phyloP scores from a whole-genome alignment of 352 stramenopile genomes.

The Globisporangium takayamanum region DNA sequence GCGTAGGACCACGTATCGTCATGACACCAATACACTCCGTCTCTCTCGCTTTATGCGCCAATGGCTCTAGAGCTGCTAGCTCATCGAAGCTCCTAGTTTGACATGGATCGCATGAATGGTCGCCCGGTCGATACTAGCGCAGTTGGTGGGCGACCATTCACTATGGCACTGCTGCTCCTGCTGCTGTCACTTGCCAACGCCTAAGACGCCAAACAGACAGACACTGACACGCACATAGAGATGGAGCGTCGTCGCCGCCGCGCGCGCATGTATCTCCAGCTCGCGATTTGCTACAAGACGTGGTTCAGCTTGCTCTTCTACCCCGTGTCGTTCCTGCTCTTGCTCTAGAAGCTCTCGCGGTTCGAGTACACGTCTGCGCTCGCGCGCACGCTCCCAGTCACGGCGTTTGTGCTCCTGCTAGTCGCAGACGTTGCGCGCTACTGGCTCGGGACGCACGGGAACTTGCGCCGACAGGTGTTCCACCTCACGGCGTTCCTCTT shows the following conservation, averaged over 20 bases:
- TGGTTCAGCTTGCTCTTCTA: slow-evolving; percentile 58
- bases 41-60: no score
- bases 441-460: slow-evolving; percentile 50
- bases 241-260: slow-evolving; percentile 31
- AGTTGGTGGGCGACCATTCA: background rate
- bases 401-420: slow-evolving; percentile 38
- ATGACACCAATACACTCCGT: no score
- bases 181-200: background rate
- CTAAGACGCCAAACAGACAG: background rate
- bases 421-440: slow-evolving; percentile 42
- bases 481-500: slow-evolving; percentile 64
- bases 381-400: slow-evolving; percentile 29
- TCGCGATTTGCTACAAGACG: slow-evolving; percentile 48
- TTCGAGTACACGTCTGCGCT: slow-evolving; percentile 36
- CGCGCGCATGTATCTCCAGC: slow-evolving; percentile 42
- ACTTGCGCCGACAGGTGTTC: slow-evolving; percentile 52
- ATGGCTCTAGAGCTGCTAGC: no score
- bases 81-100: background rate
- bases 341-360: slow-evolving; percentile 49
- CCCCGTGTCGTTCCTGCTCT: slow-evolving; percentile 45
- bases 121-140: no score
- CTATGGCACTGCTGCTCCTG: background rate
- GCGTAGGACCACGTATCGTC: no score
- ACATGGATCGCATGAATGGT: background rate
- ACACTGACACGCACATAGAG: background rate